Conservation (phyloP, 768 basidiomycete genomes). For the Pleurotus cornucopiae region DNA sequence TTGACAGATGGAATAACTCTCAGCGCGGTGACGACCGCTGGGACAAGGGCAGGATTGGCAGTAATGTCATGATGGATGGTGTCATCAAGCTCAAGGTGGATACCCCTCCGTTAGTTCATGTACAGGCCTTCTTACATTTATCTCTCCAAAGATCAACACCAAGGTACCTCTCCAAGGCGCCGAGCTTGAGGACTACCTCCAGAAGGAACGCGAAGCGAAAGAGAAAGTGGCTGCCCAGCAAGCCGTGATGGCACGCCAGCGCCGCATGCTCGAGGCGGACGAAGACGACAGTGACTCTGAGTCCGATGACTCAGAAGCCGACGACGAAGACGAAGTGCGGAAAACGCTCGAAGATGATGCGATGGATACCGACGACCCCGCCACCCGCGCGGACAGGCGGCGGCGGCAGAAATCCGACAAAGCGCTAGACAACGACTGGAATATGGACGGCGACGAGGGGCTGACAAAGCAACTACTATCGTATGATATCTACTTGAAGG, state of each 20-base stretch:
- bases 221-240: conserved; percentile 87
- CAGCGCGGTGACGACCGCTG: conserved; percentile 82
- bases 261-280: conserved; percentile 90
- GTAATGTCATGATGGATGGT: conserved; percentile 79
- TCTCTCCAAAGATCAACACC: conserved; percentile 60
- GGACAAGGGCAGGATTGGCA: conserved; percentile 88
- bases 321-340: conserved; percentile 62
- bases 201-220: conserved; percentile 68
- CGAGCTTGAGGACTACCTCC: conserved; percentile 79
- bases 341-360: conserved; percentile 47
- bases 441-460: conserved; percentile 72
- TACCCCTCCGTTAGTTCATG: conserved; percentile 9
- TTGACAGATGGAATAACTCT: conserved; percentile 79
- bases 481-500: conserved; percentile 96
- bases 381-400: conserved; percentile 26
- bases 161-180: conserved; percentile 88
- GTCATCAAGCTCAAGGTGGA: conserved; percentile 59
- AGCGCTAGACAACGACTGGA: conserved; percentile 60
- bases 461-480: conserved; percentile 72
- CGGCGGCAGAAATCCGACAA: conserved; percentile 34
- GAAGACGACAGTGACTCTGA: conserved; percentile 83
- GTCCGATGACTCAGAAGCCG: conserved; percentile 53
- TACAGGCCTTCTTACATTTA: not conserved
- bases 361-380: conserved; percentile 37
- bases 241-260: conserved; percentile 76